Percentiles rank a stretch among this genome's conserved stretches.
Conservation (phyloP, 345 rosid species). For the Citrus hindsii region DNA sequence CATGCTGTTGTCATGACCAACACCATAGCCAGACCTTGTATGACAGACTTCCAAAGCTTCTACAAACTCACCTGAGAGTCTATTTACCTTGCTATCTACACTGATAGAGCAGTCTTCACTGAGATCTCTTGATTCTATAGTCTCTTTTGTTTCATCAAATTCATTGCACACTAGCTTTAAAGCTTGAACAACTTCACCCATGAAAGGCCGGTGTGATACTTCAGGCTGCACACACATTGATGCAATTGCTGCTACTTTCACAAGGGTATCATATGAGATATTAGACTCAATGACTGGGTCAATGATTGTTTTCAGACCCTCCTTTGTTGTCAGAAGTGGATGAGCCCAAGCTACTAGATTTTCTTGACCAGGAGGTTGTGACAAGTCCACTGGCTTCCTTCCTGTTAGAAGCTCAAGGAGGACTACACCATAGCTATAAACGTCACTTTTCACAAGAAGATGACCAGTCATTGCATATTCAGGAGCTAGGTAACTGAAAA, state of each 20-base stretch:
- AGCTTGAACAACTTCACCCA: slow-evolving; percentile 74
- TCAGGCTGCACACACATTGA: slow-evolving; percentile 75
- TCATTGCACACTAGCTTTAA: slow-evolving; percentile 61
- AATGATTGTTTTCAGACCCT: slow-evolving; percentile 41
- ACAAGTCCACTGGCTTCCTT: slow-evolving; percentile 65
- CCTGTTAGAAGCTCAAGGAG: slow-evolving; percentile 73
- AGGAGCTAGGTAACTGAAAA: slow-evolving; percentile 61
- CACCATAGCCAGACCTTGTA: slow-evolving; percentile 6
- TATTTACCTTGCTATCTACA: slow-evolving; percentile 16
- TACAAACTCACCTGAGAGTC: slow-evolving; percentile 27
- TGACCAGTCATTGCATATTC: slow-evolving; percentile 83
- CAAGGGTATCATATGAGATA: slow-evolving; percentile 40
- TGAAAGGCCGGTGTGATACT: slow-evolving; percentile 64
- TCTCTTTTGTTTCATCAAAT: slow-evolving; percentile 38
- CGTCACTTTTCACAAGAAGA: slow-evolving; percentile 72
- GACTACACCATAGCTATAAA: slow-evolving; percentile 78
- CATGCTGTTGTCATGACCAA: slow-evolving; percentile 7
- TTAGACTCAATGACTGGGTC: slow-evolving; percentile 42
- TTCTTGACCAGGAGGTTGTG: slow-evolving; percentile 68
- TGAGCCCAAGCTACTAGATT: slow-evolving; percentile 65
- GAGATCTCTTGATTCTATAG: slow-evolving; percentile 9
- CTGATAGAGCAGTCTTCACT: slow-evolving; percentile 18
- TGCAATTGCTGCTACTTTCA: slow-evolving; percentile 64
- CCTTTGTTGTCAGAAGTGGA: slow-evolving; percentile 53
- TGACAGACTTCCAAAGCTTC: slow-evolving; percentile 23